Percentiles rank a stretch among this genome's conserved stretches.
These are phyloP conservation scores for Komagataella kurtzmanii DNA, from an alignment of 805 yeast genomes.

Conservation along the genomic window DNA sequence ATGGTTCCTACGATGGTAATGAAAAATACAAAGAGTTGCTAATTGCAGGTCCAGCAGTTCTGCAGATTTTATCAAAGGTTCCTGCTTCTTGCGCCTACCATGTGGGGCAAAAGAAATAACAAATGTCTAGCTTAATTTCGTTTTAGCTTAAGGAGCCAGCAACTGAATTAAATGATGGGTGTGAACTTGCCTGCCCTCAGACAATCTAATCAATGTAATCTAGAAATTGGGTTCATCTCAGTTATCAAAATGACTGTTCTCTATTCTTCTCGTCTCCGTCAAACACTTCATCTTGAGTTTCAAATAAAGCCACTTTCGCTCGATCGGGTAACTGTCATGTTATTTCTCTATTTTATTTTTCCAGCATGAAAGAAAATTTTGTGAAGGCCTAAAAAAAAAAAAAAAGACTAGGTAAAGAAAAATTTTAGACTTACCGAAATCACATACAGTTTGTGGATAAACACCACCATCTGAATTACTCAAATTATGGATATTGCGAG, in stretches of 20 bases:
- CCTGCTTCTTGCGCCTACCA: too few species aligned
- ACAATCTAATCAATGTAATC: too few species aligned
- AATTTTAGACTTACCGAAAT: background rate
- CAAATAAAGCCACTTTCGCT: background rate
- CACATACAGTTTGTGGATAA: background rate
- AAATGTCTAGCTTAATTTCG: too few species aligned
- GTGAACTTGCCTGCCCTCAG: too few species aligned
- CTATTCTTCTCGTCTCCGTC: background rate
- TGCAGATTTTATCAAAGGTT: too few species aligned
- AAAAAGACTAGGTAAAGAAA: background rate
- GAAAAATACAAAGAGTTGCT: too few species aligned
- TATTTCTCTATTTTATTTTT: background rate
- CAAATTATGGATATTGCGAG: conserved; percentile 80
- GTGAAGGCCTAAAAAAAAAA: background rate
- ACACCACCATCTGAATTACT: background rate
- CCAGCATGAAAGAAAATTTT: background rate
- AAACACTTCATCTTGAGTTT: background rate
- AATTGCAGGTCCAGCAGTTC: too few species aligned
- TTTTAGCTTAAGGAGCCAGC: too few species aligned
- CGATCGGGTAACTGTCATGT: background rate
- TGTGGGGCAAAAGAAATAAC: too few species aligned
- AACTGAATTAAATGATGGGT: too few species aligned
- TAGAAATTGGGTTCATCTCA: too few species aligned
- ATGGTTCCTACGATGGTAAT: too few species aligned
- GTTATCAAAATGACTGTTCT: background rate